These are phyloP conservation scores for Xylaria sp. DNA, from an alignment of 2,329 filamentous ascomycete genomes.

Conservation along the genomic window DNA sequence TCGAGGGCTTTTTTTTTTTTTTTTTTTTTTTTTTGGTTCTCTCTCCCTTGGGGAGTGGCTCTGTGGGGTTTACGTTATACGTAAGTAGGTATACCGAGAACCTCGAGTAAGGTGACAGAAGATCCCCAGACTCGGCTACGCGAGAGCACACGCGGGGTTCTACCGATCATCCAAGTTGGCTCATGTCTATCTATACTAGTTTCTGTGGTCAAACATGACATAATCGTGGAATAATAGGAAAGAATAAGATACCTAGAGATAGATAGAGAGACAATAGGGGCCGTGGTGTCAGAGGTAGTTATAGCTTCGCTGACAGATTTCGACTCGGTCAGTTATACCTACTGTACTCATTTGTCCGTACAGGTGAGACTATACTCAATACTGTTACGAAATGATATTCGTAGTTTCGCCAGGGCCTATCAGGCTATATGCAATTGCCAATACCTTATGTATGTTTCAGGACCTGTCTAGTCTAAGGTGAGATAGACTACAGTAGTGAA, in stretches of 20 bases:
- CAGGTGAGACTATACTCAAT: neutral
- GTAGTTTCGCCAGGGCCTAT: conserved; percentile 7
- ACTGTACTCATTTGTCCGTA: neutral
- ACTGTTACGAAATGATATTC: conserved; percentile 18
- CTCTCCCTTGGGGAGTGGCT: neutral
- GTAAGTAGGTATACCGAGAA: neutral
- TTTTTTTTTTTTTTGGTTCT: too few relatives aligned
- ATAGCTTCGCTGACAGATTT: neutral
- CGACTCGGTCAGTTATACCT: neutral
- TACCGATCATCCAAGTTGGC: neutral
- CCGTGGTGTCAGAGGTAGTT: neutral
- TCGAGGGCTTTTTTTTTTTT: neutral
- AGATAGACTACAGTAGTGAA: neutral
- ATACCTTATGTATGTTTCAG: neutral
- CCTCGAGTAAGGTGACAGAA: neutral
- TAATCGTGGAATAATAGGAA: conserved; percentile 18
- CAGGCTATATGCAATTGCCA: conserved; percentile 24
- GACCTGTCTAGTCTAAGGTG: neutral
- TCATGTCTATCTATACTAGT: neutral
- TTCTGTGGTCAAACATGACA: conserved; percentile 13
- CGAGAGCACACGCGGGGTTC: conserved; percentile 10
- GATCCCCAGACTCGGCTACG: neutral
- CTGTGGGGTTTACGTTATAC: neutral
- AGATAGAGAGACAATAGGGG: neutral
- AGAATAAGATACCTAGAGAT: neutral